Evolutionary conservation across 352 stramenopile species (phyloP).

Genomic region (Blastocystis hominis): DNA sequence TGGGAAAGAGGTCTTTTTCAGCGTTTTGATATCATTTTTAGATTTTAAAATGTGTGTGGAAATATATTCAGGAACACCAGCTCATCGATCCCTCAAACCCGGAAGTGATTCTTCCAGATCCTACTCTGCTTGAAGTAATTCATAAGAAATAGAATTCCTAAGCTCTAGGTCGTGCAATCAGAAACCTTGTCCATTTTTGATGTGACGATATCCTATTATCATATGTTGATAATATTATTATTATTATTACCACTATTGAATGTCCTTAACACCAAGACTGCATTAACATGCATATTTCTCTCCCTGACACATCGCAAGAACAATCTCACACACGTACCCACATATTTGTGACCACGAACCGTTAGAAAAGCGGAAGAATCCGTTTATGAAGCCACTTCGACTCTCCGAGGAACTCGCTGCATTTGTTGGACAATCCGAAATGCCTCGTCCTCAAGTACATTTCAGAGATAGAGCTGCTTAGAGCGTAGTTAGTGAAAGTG

Average conservation of each 20-base stretch:
- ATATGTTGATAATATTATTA: too few species aligned
- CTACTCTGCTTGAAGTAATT: not conserved
- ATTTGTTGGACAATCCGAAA: not conserved
- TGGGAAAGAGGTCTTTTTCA: not conserved
- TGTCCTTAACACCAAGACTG: not conserved
- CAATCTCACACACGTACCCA: not conserved
- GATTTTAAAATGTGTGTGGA: slow-evolving; percentile 24
- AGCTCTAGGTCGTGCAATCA: not conserved
- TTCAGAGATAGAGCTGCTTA: not conserved
- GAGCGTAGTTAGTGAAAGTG: not conserved
- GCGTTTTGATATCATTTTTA: not conserved
- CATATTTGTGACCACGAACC: not conserved
- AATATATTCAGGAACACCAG: slow-evolving; percentile 39
- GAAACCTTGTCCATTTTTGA: slow-evolving; percentile 20
- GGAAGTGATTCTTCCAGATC: slow-evolving; percentile 10
- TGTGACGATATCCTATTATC: slow-evolving; percentile 17
- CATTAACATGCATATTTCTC: not conserved
- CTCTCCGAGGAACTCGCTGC: not conserved
- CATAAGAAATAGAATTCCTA: not conserved
- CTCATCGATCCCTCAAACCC: not conserved
- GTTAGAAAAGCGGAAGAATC: not conserved
- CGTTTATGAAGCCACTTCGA: not conserved
- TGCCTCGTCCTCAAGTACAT: not conserved
- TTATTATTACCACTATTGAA: too few species aligned
- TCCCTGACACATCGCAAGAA: not conserved